Percentiles rank a stretch among this genome's conserved stretches.
phyloP scores from a whole-genome alignment of 2,329 filamentous ascomycete species.

The Colletotrichum sp. region DNA sequence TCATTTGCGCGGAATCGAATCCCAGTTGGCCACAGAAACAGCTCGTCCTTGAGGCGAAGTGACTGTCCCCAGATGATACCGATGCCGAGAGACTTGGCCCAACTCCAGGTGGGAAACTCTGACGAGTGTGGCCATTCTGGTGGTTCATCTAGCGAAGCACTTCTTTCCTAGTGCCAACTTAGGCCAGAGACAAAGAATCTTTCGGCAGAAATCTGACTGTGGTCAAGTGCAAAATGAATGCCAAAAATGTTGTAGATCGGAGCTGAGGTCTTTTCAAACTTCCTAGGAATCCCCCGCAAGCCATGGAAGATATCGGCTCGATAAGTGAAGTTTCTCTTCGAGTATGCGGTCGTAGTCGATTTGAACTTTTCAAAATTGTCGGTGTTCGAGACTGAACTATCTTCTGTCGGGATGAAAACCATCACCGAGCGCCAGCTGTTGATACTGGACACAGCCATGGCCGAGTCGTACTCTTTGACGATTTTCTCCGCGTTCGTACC shows the following conservation, averaged over 20 bases:
- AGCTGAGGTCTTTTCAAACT: not conserved
- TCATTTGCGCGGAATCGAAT: not conserved
- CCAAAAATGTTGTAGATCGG: not conserved
- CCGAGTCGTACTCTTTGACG: not conserved
- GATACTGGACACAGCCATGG: not conserved
- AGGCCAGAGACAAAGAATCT: not conserved
- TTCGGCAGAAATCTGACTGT: not conserved
- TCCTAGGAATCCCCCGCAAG: not conserved
- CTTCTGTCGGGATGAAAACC: not conserved
- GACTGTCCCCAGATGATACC: not conserved
- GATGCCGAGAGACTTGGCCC: not conserved
- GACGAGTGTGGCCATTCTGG: not conserved
- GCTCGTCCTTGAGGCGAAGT: not conserved
- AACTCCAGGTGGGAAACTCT: not conserved
- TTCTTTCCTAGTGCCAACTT: not conserved
- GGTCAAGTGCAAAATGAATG: not conserved
- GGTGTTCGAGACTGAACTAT: not conserved
- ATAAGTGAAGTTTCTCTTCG: not conserved
- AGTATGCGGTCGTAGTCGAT: not conserved
- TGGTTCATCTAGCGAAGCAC: not conserved
- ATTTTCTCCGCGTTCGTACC: not conserved
- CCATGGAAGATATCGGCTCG: not conserved
- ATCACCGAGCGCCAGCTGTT: not conserved
- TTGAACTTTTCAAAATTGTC: not conserved
- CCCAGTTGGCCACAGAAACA: not conserved